Conservation (phyloP, 2,329 filamentous ascomycete genomes). For the Aspergillus puulaauensis region DNA sequence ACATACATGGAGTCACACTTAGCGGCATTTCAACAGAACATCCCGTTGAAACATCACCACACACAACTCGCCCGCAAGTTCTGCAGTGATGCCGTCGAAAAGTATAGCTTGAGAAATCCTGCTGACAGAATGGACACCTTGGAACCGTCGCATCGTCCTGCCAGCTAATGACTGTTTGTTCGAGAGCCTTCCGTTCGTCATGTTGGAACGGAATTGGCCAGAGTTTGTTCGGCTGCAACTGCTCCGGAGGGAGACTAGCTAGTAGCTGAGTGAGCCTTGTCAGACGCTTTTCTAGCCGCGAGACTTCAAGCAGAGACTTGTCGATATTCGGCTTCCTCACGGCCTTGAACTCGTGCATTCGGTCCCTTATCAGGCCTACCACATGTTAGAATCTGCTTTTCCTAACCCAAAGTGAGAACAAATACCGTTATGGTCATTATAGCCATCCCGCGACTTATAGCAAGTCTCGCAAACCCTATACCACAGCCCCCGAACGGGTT, state of each 20-base stretch:
- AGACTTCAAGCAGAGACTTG: conserved; percentile 81
- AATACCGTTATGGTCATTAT: conserved; percentile 76
- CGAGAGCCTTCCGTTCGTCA: conserved; percentile 74
- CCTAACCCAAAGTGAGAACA: neutral
- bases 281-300: conserved; percentile 84
- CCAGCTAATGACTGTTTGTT: conserved; percentile 93
- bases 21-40: conserved; percentile 85
- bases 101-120: conserved; percentile 90
- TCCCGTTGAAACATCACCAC: conserved; percentile 77
- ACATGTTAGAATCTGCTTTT: neutral
- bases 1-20: conserved; percentile 67
- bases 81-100: conserved; percentile 93
- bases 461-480: conserved; percentile 98
- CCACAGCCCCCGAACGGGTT: conserved; percentile 88
- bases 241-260: conserved; percentile 70
- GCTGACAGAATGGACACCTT: conserved; percentile 90
- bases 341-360: conserved; percentile 67
- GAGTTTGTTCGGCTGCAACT: conserved; percentile 52
- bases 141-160: conserved; percentile 81
- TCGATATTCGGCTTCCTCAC: conserved; percentile 78
- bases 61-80: conserved; percentile 89
- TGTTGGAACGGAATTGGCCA: conserved; percentile 64
- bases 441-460: conserved; percentile 93
- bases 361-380: conserved; percentile 64
- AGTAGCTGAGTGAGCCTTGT: conserved; percentile 86